These are phyloP conservation scores for Rhizophagus prolifer DNA, from an alignment of 192 early-diverging fungal genomes.

Conservation along the genomic window DNA sequence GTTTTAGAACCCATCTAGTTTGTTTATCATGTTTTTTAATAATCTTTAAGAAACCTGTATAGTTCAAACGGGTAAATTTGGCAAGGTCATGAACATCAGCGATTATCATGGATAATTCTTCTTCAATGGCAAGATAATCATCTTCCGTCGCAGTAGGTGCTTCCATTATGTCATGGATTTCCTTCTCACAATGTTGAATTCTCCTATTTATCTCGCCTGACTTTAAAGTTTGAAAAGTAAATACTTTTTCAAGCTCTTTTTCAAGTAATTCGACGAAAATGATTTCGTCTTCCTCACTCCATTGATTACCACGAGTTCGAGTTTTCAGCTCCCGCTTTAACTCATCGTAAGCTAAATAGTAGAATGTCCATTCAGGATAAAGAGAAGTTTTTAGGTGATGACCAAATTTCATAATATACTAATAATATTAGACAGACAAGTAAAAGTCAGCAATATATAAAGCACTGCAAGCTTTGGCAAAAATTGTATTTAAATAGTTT, in stretches of 20 bases:
- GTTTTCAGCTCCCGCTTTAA: constrained; percentile 84
- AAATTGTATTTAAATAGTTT: too few relatives aligned
- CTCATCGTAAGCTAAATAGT: constrained; percentile 80
- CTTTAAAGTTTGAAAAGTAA: constrained; percentile 74
- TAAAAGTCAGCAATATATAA: too few relatives aligned
- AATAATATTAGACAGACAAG: background rate
- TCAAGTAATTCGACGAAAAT: constrained; percentile 85
- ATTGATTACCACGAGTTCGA: constrained; percentile 45
- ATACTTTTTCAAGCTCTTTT: constrained; percentile 90
- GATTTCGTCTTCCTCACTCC: constrained; percentile 83
- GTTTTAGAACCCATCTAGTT: constrained; percentile 80
- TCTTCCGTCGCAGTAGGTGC: constrained; percentile 50
- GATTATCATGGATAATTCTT: constrained; percentile 74
- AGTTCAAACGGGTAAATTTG: constrained; percentile 82
- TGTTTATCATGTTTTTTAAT: constrained; percentile 99
- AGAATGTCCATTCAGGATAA: constrained; percentile 84
- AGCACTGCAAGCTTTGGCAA: too few relatives aligned
- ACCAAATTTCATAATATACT: constrained; percentile 84
- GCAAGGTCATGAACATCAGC: constrained; percentile 82
- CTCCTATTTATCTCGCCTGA: constrained; percentile 72
- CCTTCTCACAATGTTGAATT: constrained; percentile 64
- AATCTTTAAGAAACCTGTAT: constrained; percentile 87
- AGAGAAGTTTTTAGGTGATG: constrained; percentile 77
- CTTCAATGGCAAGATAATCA: constrained; percentile 65
- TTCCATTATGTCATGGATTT: constrained; percentile 63